phyloP scores from a whole-genome alignment of 768 basidiomycete species.

The Stropharia rugosoannulata region DNA sequence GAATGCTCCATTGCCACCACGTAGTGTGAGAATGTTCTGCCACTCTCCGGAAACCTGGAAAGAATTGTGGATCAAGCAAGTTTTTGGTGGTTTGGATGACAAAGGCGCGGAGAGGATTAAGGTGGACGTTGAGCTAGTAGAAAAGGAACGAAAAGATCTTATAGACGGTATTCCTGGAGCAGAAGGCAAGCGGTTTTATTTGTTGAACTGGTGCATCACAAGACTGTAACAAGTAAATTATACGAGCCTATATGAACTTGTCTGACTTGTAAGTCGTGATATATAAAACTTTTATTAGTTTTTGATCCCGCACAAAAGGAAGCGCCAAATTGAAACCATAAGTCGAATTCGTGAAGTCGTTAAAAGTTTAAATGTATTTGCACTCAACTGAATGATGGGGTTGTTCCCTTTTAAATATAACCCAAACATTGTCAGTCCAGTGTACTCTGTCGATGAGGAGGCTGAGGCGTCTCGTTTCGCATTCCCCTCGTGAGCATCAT shows the following conservation, averaged over 20 bases:
- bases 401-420: too few relatives aligned
- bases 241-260: not conserved
- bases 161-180: not conserved
- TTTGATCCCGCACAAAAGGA: too few relatives aligned
- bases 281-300: too few relatives aligned
- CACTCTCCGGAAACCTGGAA: slow-evolving; percentile 36
- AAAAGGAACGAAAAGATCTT: slow-evolving; percentile 3
- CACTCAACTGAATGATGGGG: too few relatives aligned
- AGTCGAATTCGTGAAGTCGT: too few relatives aligned
- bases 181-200: slow-evolving; percentile 5
- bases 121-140: slow-evolving; percentile 13
- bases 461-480: slow-evolving; percentile 42
- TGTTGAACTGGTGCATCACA: slow-evolving; percentile 17
- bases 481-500: slow-evolving; percentile 67
- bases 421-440: slow-evolving; percentile 4
- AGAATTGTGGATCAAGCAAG: slow-evolving; percentile 31
- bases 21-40: slow-evolving; percentile 30
- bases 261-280: too few relatives aligned
- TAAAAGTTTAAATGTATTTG: too few relatives aligned
- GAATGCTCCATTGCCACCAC: not conserved
- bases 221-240: not conserved
- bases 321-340: too few relatives aligned
- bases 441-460: slow-evolving; percentile 13
- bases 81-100: slow-evolving; percentile 24
- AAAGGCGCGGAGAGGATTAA: slow-evolving; percentile 10